phyloP scores from a whole-genome alignment of 2,329 filamentous ascomycete genomes.

The Lojkania enalia region DNA sequence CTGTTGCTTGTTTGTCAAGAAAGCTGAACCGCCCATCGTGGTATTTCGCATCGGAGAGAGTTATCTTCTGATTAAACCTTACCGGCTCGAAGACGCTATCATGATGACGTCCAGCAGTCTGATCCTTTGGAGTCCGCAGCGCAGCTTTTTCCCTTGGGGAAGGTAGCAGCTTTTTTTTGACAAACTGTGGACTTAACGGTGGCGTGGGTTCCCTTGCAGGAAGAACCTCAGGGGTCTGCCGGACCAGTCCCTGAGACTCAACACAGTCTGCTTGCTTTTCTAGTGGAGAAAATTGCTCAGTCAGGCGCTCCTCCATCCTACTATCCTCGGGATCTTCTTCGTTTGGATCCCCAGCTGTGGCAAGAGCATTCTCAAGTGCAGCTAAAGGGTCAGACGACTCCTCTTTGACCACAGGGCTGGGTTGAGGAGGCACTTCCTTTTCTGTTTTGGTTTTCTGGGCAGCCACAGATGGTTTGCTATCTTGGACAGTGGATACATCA shows the following conservation, averaged over 20 bases:
- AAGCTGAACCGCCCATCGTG: constrained; percentile 51
- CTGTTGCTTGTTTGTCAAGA: constrained; percentile 12
- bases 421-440: constrained; percentile 1
- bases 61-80: constrained; percentile 54
- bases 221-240: not conserved
- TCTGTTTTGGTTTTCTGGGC: constrained; percentile 11
- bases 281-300: not conserved
- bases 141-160: constrained; percentile 30
- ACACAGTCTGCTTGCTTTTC: not conserved
- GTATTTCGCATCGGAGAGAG: constrained; percentile 58
- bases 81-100: constrained; percentile 57
- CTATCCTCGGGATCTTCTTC: not conserved
- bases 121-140: constrained; percentile 10
- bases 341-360: constrained; percentile 11
- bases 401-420: constrained; percentile 20
- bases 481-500: constrained; percentile 26
- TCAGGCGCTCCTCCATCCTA: constrained; percentile 5
- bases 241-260: not conserved
- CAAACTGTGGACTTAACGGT: constrained; percentile 47
- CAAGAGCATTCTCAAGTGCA: constrained; percentile 35
- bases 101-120: constrained; percentile 16
- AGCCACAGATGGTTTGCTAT: constrained; percentile 15
- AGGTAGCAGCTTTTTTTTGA: constrained; percentile 54
- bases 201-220: constrained; percentile 33
- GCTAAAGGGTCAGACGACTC: constrained; percentile 31